Evolutionary conservation across 192 early-diverging fungal genomes (phyloP), one percentile per base, ranked within the genome.

Genomic region (Coemansia sp.): DNA sequence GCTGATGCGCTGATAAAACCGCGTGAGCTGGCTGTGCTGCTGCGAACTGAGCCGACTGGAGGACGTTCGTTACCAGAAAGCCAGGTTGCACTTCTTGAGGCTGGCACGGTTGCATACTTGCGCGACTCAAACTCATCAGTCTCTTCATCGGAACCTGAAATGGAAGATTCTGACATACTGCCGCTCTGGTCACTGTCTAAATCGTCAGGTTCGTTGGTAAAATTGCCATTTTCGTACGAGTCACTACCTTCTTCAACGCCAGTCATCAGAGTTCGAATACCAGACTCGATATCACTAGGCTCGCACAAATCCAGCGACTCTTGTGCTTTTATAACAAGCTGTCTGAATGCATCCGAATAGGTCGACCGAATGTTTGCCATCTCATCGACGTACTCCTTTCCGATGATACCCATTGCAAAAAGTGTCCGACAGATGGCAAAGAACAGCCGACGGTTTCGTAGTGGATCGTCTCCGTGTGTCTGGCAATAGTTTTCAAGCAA

Each of bases 401-500:
- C 84, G 49, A 91, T 85, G 18, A 91, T 84, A 9, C 94, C 94
- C 89, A 96, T 89, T 47, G 82, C 78, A 30, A 82, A 86, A 12
- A 98, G 77, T 8, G 90, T 94, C 46, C 89, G 86, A 64, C 95
- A 96, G 27, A 98, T 88, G 13, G 90, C 74, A 58, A 89, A 92
- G 57, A 98, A 98, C 15, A 96, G 74, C 38, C 83, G 75, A 19
- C 87, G 88, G 64, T 93, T 96, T 43, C 86, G 83, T 65, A 94
- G 85, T 2, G 91, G 90, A 38, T 85, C 84, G 47, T 93, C 85
- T 67, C 92, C 93, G 71, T 96, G 95, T 18, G 93, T 69, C 30
- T 83, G 69, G 63, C 92, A 93, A 78, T 94, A 98, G 64, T 91
- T 91, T 55, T 98, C 95, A 2, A 98, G 80, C 18, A 98, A 69